A percentile compares a stretch with the other conserved stretches of the same genome.
These are phyloP conservation scores for Aspergillus texensis DNA, from an alignment of 2,329 filamentous ascomycete species.

Conservation along the genomic window DNA sequence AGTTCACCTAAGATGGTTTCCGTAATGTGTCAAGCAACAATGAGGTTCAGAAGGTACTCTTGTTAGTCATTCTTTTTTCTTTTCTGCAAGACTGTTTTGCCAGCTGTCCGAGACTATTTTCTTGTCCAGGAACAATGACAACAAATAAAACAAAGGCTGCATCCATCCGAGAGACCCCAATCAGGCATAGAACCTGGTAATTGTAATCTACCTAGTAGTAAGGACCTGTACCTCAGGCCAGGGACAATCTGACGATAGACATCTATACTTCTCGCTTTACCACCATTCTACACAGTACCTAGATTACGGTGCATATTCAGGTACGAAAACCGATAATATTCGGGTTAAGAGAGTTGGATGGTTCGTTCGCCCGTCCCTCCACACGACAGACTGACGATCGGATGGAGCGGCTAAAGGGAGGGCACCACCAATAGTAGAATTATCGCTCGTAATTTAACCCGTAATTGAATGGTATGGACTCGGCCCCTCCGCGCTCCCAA, in stretches of 20 bases:
- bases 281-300: background rate
- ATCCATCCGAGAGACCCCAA: background rate
- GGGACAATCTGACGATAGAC: background rate
- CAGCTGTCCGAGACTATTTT: background rate
- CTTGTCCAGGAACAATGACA: slow-evolving; percentile 1
- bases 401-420: slow-evolving; percentile 8
- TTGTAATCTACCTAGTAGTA: background rate
- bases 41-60: background rate
- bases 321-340: background rate
- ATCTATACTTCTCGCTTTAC: background rate
- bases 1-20: background rate
- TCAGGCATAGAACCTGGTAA: background rate
- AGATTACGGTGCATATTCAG: background rate
- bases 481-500: background rate
- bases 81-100: background rate
- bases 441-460: slow-evolving; percentile 3
- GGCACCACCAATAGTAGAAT: slow-evolving; percentile 3
- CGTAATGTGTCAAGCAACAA: slow-evolving; percentile 2
- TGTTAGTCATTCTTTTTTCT: background rate
- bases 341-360: background rate
- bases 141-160: slow-evolving; percentile 3
- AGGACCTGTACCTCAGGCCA: background rate
- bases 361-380: slow-evolving; percentile 3
- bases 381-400: slow-evolving; percentile 2
- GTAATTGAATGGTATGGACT: slow-evolving; percentile 1